phyloP scores from a whole-genome alignment of 164 flowering plant genomes.

The Echeveria elegans region DNA sequence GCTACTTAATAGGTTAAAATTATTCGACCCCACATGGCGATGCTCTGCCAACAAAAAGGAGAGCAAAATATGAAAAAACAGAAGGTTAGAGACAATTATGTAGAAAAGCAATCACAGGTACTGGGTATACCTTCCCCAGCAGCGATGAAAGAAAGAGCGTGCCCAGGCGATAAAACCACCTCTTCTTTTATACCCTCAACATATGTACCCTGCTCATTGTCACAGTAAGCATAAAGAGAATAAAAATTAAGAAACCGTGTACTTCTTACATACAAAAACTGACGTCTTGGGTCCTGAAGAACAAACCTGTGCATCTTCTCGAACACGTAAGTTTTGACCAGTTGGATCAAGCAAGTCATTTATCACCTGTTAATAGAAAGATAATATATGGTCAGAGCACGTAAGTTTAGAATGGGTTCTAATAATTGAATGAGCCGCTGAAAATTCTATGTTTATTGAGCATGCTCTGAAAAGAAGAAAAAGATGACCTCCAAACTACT shows the following conservation, averaged over 20 bases:
- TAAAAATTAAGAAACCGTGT: too few relatives aligned
- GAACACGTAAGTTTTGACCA: constrained; percentile 92
- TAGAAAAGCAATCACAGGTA: neutral
- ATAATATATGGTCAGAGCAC: too few relatives aligned
- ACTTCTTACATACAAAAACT: too few relatives aligned
- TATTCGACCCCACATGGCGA: constrained; percentile 98
- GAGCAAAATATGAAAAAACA: neutral
- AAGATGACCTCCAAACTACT: neutral
- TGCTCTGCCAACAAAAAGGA: constrained; percentile 57
- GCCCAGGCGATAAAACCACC: constrained; percentile 98
- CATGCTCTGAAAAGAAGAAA: neutral
- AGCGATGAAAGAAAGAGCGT: constrained; percentile 97
- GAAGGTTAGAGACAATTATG: neutral
- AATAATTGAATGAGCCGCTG: neutral
- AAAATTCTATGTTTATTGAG: neutral
- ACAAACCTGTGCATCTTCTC: constrained; percentile 97
- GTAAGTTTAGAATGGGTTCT: too few relatives aligned
- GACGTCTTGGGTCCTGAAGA: too few relatives aligned
- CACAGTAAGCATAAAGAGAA: neutral
- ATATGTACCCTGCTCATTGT: constrained; percentile 70
- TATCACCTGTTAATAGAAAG: constrained; percentile 57
- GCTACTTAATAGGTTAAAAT: constrained; percentile 88
- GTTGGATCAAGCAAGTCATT: constrained; percentile 99
- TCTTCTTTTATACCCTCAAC: constrained; percentile 99
- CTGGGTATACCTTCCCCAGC: constrained; percentile 83